Evolutionary conservation across 1,139 yeast genomes (phyloP).

Genomic region (Pneumocystis wakefieldiae): DNA sequence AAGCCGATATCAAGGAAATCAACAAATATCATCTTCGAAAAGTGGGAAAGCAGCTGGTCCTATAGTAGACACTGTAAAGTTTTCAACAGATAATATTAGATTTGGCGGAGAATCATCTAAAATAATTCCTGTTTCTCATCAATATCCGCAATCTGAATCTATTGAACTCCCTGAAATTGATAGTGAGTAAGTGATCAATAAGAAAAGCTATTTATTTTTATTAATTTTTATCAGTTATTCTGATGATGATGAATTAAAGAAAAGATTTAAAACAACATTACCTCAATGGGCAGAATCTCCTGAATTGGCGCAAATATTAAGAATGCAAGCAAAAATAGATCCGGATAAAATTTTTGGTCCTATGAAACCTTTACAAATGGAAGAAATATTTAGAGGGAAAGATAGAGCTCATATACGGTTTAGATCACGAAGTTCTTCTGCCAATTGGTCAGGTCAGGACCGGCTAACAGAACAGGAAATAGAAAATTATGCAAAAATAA

Average conservation of each 20-base stretch:
- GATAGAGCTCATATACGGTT: constrained; percentile 28
- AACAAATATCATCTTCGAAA: constrained; percentile 12
- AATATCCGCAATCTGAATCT: constrained; percentile 3
- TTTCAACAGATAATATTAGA: constrained; percentile 23
- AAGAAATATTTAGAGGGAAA: constrained; percentile 44
- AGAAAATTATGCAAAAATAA: constrained; percentile 37
- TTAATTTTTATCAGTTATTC: neutral
- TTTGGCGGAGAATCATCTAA: constrained; percentile 18
- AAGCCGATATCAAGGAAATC: constrained; percentile 4
- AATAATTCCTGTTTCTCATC: neutral
- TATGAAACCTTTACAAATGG: constrained; percentile 51
- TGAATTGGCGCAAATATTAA: constrained; percentile 37
- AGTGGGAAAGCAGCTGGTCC: constrained; percentile 20
- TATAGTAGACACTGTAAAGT: constrained; percentile 25
- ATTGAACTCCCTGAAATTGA: constrained; percentile 32
- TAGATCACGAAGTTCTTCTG: constrained; percentile 47
- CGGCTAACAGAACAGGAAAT: constrained; percentile 33
- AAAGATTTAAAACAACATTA: constrained; percentile 36
- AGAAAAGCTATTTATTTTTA: constrained; percentile 9
- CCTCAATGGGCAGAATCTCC: constrained; percentile 66
- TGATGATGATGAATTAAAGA: constrained; percentile 40
- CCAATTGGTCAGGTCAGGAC: constrained; percentile 37
- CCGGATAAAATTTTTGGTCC: constrained; percentile 71
- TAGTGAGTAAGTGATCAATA: constrained; percentile 21
- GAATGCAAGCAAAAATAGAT: constrained; percentile 46